phyloP scores from a whole-genome alignment of 768 basidiomycete species.

The Lentinula aciculospora region DNA sequence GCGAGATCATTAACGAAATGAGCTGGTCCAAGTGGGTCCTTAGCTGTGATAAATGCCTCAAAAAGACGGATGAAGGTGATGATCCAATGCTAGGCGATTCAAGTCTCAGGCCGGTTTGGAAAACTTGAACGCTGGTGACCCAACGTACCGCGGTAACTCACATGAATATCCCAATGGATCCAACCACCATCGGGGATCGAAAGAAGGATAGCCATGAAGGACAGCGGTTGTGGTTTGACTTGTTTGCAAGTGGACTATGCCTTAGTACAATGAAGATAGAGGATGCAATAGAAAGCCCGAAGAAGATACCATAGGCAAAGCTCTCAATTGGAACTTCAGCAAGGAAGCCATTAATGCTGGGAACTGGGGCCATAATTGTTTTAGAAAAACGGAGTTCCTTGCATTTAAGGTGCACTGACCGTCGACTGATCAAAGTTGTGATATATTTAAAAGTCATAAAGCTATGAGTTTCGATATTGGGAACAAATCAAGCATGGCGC shows the following conservation, averaged over 20 bases:
- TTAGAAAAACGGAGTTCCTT: too few species aligned
- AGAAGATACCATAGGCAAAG: constrained; percentile 10
- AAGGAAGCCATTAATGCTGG: background rate
- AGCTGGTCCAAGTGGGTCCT: constrained; percentile 6
- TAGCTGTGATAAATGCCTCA: constrained; percentile 10
- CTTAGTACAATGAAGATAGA: background rate
- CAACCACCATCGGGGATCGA: background rate
- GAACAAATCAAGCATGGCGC: too few species aligned
- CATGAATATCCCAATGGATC: background rate
- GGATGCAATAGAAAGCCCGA: constrained; percentile 1
- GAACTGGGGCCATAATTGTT: background rate
- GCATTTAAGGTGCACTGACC: too few species aligned
- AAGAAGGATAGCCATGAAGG: background rate
- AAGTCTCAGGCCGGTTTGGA: background rate
- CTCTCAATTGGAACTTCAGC: constrained; percentile 4
- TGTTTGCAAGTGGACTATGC: background rate
- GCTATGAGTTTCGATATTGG: too few species aligned
- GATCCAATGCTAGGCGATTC: constrained; percentile 12
- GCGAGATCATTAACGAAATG: constrained; percentile 10
- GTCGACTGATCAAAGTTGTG: too few species aligned
- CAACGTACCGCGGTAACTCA: background rate
- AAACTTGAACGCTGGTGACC: too few species aligned
- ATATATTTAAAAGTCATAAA: too few species aligned
- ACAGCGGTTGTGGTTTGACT: background rate
- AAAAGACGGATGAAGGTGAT: constrained; percentile 11